Conservation (phyloP, 768 basidiomycete genomes). For the Pulveroboletus sp. region DNA sequence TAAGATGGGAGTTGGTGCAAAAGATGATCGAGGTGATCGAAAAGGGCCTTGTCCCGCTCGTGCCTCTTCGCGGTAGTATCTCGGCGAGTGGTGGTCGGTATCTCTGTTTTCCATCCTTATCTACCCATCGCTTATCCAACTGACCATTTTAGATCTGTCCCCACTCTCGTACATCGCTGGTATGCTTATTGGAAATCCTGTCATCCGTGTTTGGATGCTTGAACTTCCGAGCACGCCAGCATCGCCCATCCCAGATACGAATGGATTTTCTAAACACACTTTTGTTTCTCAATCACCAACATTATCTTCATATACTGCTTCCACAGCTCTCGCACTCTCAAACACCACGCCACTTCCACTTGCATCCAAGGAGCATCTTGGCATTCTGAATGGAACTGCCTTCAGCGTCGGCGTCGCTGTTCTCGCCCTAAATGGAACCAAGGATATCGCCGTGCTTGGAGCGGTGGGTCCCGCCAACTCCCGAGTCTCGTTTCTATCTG, state of each 20-base stretch:
- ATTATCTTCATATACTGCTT: too few species aligned
- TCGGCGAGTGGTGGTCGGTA: conserved; percentile 74
- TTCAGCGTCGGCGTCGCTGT: conserved; percentile 80
- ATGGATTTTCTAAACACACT: conserved; percentile 12
- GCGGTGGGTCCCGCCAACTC: conserved; percentile 16
- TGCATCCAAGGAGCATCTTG: conserved; percentile 75
- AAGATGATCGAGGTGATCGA: conserved; percentile 72
- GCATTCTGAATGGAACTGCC: conserved; percentile 82
- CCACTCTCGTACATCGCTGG: conserved; percentile 85
- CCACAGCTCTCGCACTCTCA: conserved; percentile 57
- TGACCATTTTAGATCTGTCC: conserved; percentile 54
- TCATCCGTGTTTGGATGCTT: conserved; percentile 68
- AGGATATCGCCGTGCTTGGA: conserved; percentile 63
- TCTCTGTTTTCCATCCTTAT: not conserved
- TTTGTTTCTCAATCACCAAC: not conserved
- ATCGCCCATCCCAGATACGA: too few species aligned
- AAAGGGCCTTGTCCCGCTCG: conserved; percentile 72
- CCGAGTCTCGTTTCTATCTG: not conserved
- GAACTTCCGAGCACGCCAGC: too few species aligned
- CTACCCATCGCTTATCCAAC: conserved; percentile 8
- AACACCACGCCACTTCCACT: conserved; percentile 63
- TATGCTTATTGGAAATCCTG: conserved; percentile 74
- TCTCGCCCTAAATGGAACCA: conserved; percentile 70
- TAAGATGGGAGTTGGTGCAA: conserved; percentile 77
- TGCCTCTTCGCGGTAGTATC: conserved; percentile 82